These are phyloP conservation scores for Panus rudis DNA, from an alignment of 768 basidiomycete species.

Conservation along the genomic window DNA sequence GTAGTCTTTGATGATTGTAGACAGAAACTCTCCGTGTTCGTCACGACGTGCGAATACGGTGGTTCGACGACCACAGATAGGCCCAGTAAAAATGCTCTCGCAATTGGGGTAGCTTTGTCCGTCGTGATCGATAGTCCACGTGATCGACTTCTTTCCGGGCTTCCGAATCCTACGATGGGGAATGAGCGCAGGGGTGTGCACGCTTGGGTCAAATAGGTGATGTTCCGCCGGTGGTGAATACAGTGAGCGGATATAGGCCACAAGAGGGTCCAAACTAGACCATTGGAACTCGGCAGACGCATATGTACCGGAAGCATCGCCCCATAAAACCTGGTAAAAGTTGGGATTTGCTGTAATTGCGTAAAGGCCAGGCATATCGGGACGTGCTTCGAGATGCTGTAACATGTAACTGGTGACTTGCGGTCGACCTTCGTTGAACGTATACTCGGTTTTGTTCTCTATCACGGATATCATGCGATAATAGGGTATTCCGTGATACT, in stretches of 20 bases:
- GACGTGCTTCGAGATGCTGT: too few species aligned
- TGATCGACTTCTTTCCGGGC: too few species aligned
- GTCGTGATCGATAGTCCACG: not conserved
- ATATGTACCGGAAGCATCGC: not conserved
- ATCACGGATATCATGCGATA: too few species aligned
- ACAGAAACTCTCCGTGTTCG: not conserved
- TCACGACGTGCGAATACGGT: not conserved
- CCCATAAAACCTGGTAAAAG: constrained; percentile 2
- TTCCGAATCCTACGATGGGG: not conserved
- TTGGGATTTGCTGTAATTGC: too few species aligned
- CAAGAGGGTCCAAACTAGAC: not conserved
- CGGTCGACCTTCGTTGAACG: too few species aligned
- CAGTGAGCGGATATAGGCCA: not conserved
- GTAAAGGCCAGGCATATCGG: constrained; percentile 2
- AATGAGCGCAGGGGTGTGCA: too few species aligned
- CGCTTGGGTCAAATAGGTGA: not conserved
- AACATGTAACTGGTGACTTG: too few species aligned
- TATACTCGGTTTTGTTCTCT: too few species aligned
- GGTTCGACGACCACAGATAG: not conserved
- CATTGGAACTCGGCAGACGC: not conserved
- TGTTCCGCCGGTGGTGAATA: not conserved
- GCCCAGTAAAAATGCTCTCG: not conserved
- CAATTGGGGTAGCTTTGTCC: not conserved
- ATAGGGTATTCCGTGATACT: too few species aligned
- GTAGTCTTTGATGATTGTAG: not conserved